phyloP scores from a whole-genome alignment of 163 green algal species.

The Chlamydomonas reinhardtii region DNA sequence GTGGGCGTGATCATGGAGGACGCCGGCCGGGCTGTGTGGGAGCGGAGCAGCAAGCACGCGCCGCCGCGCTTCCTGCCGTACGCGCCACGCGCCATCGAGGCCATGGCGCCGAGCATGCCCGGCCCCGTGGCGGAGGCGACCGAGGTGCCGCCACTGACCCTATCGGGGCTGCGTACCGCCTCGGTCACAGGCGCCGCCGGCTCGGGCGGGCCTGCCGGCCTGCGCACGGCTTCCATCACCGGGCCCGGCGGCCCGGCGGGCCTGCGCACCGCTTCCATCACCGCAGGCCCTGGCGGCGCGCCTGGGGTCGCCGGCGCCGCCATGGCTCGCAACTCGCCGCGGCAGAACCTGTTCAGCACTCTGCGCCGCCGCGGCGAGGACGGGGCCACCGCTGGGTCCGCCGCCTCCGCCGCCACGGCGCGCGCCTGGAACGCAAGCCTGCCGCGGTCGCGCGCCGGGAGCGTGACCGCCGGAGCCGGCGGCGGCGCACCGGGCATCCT shows the following conservation, averaged over 20 bases:
- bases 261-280: neutral
- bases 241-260: neutral
- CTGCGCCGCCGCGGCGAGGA: constrained; percentile 33
- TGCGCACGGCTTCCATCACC: neutral
- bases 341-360: constrained; percentile 38
- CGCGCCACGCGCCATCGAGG: no score
- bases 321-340: neutral
- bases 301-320: neutral
- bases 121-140: constrained; percentile 13
- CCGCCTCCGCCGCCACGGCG: neutral
- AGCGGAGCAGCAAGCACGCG: no score
- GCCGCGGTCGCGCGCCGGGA: no score
- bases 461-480: neutral
- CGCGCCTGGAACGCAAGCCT: no score
- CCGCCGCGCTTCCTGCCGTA: no score
- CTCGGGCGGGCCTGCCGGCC: neutral
- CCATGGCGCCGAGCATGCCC: neutral
- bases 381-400: neutral
- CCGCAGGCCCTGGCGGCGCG: neutral
- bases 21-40: no score
- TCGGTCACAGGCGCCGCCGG: neutral
- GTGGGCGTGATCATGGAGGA: no score
- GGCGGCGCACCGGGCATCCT: neutral
- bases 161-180: neutral
- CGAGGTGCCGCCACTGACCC: neutral